Evolutionary conservation across 2,329 filamentous ascomycete genomes (phyloP), one percentile per base, ranked within the genome.

Genomic region (Trichoderma atroviride): DNA sequence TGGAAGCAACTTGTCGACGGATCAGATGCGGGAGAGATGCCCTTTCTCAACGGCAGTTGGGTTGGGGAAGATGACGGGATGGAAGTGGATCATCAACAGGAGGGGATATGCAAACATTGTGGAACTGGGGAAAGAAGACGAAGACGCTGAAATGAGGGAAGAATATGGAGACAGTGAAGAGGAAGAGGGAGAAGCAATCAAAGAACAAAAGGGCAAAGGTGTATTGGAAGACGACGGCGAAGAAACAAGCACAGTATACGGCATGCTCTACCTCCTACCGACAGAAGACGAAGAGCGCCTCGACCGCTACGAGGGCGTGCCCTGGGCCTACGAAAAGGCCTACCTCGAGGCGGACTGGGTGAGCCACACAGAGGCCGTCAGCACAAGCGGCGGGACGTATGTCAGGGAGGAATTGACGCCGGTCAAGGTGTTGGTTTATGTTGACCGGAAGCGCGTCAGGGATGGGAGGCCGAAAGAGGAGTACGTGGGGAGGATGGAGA

Each of bases 31-130:
- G 4, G 73, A 76, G 57, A 88, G 90, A 64, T 92, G 91, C 75
- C 89, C 88, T 66, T 77, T 75, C 16, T 87, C 87, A 2, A 79
- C 76, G 14, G 86, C 87, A 65, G 76, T 88, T 7, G 88, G 88
- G 55, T 80, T 91, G 62, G 90, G 84, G 4, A 79, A 85, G 24
- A 82, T 93, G 4, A 75, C 77, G 1, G 80, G 81, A 52, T 91
- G 88, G 82, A 80, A 78, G 56, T 93, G 89, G 89, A 82, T 91
- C 65, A 92, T 93, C 80, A 90, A 89, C 75, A 78, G 81, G 57
- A 84, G 89, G 1, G 89, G 89, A 16, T 92, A 89, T 76, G 91
- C 91, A 50, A 93, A 92, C 75, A 81, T 92, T n/a, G 84, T 88
- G 31, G 63, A 69, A 5, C 71, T 72, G 10, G 59, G 69, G 7